A percentile compares a stretch with the other conserved stretches of the same genome.
Evolutionary conservation across 1,284 basidiomycete genomes (phyloP).

Genomic region (Inonotus hispidus): DNA sequence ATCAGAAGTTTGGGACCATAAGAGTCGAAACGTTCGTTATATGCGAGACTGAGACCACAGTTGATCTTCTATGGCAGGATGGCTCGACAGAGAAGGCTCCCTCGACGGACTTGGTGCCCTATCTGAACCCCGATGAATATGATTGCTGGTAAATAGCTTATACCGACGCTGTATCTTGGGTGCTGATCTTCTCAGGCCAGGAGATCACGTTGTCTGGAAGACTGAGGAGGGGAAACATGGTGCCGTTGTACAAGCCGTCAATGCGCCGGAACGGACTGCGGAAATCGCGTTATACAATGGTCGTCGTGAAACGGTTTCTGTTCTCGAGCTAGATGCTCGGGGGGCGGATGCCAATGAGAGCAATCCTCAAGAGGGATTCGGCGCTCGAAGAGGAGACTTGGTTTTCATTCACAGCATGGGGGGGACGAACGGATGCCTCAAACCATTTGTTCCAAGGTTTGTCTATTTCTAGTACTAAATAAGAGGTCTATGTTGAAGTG

Average conservation of each 20-base stretch:
- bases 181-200: constrained; percentile 57
- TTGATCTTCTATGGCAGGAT: constrained; percentile 88
- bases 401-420: constrained; percentile 73
- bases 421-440: constrained; percentile 59
- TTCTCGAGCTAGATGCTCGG: constrained; percentile 85
- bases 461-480: background rate
- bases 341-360: constrained; percentile 36
- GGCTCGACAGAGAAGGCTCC: constrained; percentile 57
- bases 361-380: constrained; percentile 51
- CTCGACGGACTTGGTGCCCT: constrained; percentile 71
- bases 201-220: constrained; percentile 87
- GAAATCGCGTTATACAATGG: constrained; percentile 51
- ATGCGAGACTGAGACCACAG: constrained; percentile 60
- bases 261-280: constrained; percentile 69
- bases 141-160: constrained; percentile 65
- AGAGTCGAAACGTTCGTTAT: constrained; percentile 58
- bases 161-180: background rate
- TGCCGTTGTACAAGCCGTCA: constrained; percentile 77
- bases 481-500: background rate
- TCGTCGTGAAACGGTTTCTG: constrained; percentile 63
- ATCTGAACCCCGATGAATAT: constrained; percentile 79
- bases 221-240: constrained; percentile 61
- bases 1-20: constrained; percentile 39
- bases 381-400: constrained; percentile 76
- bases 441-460: constrained; percentile 55